Base-by-base conservation (phyloP, 176 grass and related monocot genomes). In the Cenchrus fungigraminus region DNA sequence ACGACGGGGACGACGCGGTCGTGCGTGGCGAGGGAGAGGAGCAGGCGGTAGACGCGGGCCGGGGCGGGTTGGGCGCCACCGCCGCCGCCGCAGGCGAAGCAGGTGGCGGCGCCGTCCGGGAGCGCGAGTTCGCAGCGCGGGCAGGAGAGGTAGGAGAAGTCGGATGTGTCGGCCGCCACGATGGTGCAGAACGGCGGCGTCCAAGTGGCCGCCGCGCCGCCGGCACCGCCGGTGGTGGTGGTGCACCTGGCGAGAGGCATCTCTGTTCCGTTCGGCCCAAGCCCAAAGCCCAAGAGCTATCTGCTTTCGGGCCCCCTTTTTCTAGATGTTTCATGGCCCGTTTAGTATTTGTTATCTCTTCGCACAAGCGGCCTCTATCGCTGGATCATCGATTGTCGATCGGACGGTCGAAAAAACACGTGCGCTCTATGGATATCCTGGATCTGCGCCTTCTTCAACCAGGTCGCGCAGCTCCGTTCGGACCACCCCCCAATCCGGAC, bases 181-280 rank as follows among this genome's bases (percentile, higher is more conserved):
- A 98, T 75, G 22, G 90, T 86, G 87, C 92, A 98, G 61, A 86
- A 93, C 12, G 95, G 89, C 14, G 82, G 91, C 65, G 84, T 93
- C 92, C 92, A 94, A 11, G 90, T 80, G 58, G 74, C 54, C 82
- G 83, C 65, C 54, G 37, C 20, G 69, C 65, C 43, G 73, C 61
- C 58, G 9, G 22, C 58, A 4, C 65, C 12, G 65, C 5, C 9
- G 86, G 3, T 20, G 79, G 6, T 4, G 43, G 43, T 6, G 44
- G 44, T 57, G 82, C 52, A 15, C 43, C 9, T 20, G 71, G 16
- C n/a, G 61, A 61, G 46, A 62, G 71, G 60, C 88, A 86, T 55
- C 32, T 71, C 67, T 2, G 55, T 14, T 67, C 20, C 14, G 4
- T 32, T 51, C 28, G 59, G 76, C 37, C 87, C 68, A 89, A 77